Base-by-base conservation (phyloP, 768 basidiomycete genomes). In the Botryobasidium botryosum region DNA sequence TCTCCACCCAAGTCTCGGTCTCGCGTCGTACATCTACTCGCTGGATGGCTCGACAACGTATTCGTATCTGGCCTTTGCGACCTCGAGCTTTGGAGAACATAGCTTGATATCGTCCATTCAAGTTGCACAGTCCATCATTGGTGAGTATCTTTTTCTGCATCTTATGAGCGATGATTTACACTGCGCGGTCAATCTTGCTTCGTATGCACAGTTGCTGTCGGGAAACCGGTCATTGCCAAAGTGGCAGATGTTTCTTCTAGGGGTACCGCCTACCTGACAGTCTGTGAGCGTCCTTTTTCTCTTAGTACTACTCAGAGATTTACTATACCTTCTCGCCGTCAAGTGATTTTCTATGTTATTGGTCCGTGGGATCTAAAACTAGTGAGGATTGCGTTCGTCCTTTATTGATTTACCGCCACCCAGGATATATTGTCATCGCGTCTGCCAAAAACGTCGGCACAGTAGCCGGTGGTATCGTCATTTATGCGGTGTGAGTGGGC, bases 11-110 rank as follows among this genome's bases (percentile, higher is more conserved):
- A 63, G 75, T 43, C 58, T 83, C 46, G 79, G 66, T 12, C 68
- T 80, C 0, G 76, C 78, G 0, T 71, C 79, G 1, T 85, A 81
- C 57, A 75, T 82, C 46, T 85, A 83, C 58, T 79, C 79, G 0
- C 65, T 85, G 25, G 81, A 83, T 48, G 66, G 70, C 18, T 68
- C 71, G 15, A 83, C 80, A 5, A 83, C 80, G 2, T 76, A 64
- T 51, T 68, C 67, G 43, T 83, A 80, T 57, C 68, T 78, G 24
- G 57, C 62, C 38, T 74, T 68, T 46, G 77, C 78, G 10, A 64
- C 67, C 13, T 73, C 71, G 13, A 62, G 61, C 23, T 72, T 77
- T 39, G 62, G 61, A 3, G 59, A 66, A 32, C 75, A 77, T 53
- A 71, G 68, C 48, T 59, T 74, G 5, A 63, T 77, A 35, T 65